These are phyloP conservation scores for Pseudonitzschia delicatissima DNA, from an alignment of 108 stramenopile genomes.

Conservation along the genomic window DNA sequence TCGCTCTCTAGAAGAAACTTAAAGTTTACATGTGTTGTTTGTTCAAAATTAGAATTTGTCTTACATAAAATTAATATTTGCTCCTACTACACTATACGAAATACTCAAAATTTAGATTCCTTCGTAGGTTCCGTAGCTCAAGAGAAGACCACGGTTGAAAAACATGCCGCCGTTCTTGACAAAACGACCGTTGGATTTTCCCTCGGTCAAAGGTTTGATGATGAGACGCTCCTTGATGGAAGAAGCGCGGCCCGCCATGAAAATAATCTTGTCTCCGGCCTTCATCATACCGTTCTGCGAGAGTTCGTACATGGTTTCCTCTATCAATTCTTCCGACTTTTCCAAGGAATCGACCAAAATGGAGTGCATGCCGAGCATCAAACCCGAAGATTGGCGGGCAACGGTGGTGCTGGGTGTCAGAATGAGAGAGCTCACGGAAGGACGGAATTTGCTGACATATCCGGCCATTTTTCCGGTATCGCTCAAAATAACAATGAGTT, in stretches of 20 bases:
- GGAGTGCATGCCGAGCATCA: slow-evolving; percentile 42
- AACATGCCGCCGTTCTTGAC: slow-evolving; percentile 31
- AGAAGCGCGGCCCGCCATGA: slow-evolving; percentile 27
- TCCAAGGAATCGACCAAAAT: slow-evolving; percentile 32
- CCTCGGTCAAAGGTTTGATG: slow-evolving; percentile 18
- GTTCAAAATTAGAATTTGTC: no score
- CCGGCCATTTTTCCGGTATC: slow-evolving; percentile 86
- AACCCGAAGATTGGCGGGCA: slow-evolving; percentile 60
- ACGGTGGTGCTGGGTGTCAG: slow-evolving; percentile 48
- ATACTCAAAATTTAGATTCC: neutral
- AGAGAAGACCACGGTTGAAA: slow-evolving; percentile 27
- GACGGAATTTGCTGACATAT: slow-evolving; percentile 79
- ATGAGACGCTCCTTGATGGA: slow-evolving; percentile 26
- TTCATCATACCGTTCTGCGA: slow-evolving; percentile 52
- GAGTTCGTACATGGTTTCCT: slow-evolving; percentile 73
- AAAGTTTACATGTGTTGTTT: no score
- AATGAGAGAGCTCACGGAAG: slow-evolving; percentile 80
- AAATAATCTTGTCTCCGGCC: slow-evolving; percentile 26
- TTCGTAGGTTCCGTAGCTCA: slow-evolving; percentile 3
- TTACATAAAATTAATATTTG: no score
- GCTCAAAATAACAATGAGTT: slow-evolving; percentile 81
- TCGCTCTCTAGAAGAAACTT: no score
- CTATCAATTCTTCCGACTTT: slow-evolving; percentile 66
- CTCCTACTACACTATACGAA: no score
- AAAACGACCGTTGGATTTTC: slow-evolving; percentile 31